These are phyloP conservation scores for Ramaria sp. DNA, from an alignment of 768 basidiomycete species.

Conservation along the genomic window DNA sequence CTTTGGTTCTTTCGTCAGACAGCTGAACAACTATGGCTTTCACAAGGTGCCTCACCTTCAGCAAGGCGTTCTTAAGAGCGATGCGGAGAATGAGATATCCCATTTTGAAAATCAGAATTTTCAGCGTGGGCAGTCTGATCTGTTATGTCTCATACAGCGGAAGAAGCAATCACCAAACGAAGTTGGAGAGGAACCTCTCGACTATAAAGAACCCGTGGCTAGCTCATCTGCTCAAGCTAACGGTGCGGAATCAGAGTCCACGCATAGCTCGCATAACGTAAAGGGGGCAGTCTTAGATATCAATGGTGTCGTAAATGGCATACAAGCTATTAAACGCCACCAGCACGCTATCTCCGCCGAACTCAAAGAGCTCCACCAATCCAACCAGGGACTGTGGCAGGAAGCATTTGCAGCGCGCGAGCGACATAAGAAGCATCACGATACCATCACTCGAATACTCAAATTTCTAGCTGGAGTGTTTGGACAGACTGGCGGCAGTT, in stretches of 20 bases:
- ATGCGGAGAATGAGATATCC: conserved; percentile 74
- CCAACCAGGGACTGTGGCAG: conserved; percentile 88
- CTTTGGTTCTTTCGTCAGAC: conserved; percentile 85
- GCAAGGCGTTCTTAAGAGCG: conserved; percentile 82
- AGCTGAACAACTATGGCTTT: conserved; percentile 94
- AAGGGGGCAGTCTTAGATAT: conserved; percentile 50
- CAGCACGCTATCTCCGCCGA: conserved; percentile 89
- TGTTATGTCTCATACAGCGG: conserved; percentile 78
- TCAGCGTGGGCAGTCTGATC: conserved; percentile 76
- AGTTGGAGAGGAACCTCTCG: conserved; percentile 6
- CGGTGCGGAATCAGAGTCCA: conserved; percentile 3
- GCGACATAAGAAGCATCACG: conserved; percentile 85
- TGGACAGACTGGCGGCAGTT: conserved; percentile 28
- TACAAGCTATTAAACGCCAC: conserved; percentile 81
- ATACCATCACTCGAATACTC: conserved; percentile 91
- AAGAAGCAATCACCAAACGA: conserved; percentile 53
- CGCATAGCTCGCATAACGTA: background rate
- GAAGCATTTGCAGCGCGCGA: conserved; percentile 72
- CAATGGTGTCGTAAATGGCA: conserved; percentile 68
- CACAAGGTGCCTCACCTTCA: conserved; percentile 94
- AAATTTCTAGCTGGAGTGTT: conserved; percentile 93
- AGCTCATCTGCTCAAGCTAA: conserved; percentile 1
- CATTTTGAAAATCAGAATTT: conserved; percentile 92
- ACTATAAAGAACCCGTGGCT: conserved; percentile 26
- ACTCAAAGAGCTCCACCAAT: conserved; percentile 76